A percentile compares a stretch with the other conserved stretches of the same genome.
These are phyloP conservation scores for Epipyxis sp. DNA, from an alignment of 108 stramenopile genomes.

Conservation along the genomic window DNA sequence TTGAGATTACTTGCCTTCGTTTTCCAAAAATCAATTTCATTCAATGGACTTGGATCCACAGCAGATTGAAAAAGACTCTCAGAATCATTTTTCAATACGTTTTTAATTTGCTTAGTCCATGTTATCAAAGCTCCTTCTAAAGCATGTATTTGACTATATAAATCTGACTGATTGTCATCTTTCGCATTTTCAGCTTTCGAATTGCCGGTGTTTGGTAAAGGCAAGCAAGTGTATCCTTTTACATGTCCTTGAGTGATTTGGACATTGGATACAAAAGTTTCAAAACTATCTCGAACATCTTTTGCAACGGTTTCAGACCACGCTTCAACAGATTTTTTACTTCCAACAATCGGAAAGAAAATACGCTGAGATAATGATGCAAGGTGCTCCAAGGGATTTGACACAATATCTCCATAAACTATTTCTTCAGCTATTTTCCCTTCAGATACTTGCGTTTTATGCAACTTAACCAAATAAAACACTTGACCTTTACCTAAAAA, in stretches of 20 bases:
- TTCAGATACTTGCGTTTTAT: slow-evolving; percentile 8
- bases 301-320: slow-evolving; percentile 35
- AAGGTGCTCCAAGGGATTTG: slow-evolving; percentile 7
- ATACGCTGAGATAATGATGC: neutral
- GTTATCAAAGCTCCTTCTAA: slow-evolving; percentile 56
- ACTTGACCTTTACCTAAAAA: neutral
- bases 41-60: slow-evolving; percentile 48
- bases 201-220: slow-evolving; percentile 35
- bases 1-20: slow-evolving; percentile 50
- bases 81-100: slow-evolving; percentile 54
- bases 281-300: slow-evolving; percentile 40
- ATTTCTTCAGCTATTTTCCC: slow-evolving; percentile 27
- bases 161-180: neutral
- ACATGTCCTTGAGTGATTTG: slow-evolving; percentile 50
- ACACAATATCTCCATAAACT: slow-evolving; percentile 20
- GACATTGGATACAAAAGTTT: slow-evolving; percentile 45
- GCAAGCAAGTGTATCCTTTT: slow-evolving; percentile 41
- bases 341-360: neutral
- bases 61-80: slow-evolving; percentile 36
- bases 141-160: slow-evolving; percentile 51
- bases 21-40: slow-evolving; percentile 58
- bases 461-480: slow-evolving; percentile 26
- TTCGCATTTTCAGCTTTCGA: neutral
- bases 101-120: slow-evolving; percentile 63
- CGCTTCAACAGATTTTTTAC: neutral